Base-by-base conservation (phyloP, 2,329 filamentous ascomycete species). In the Alternaria novae-zelandiae region DNA sequence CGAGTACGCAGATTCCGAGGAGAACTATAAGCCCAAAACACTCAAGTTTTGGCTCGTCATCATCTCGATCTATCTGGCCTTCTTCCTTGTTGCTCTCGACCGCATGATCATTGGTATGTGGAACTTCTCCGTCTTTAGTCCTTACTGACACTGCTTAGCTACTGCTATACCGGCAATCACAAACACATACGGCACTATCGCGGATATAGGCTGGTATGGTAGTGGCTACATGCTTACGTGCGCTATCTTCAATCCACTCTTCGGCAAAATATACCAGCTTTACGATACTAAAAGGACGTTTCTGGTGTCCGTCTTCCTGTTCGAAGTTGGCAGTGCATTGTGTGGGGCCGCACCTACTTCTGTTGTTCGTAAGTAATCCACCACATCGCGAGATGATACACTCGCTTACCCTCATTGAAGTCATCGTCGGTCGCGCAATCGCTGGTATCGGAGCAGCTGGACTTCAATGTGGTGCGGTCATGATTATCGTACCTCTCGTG, bases 361-460 rank as follows among this genome's bases (percentile, higher is more conserved):
- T 13, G 73, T 62, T 5, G 79, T 81, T 8, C 72, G 60, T 65
- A 32, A 56, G 58, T 58, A 47, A 20, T 26, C 20, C 32, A 12
- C 17, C 15, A 11, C 9, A 10, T 12, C 21, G 5, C 17, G 13
- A 15, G 10, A 8, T 30, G 28, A 17, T 17, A 12, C n/a, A 8
- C 8, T 20, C 11, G 8, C 28, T 60, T 11, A 63, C 25, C 26
- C 15, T 20, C 12, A 5, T 28, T 12, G 11, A 25, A 63, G 59
- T 86, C 25, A 84, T 86, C 57, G 69, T 84, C 25, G 84, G 84
- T 0, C 74, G 84, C 50, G 83, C 82, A 0, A 73, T 86, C n/a
- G 78, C 83, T 13, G 84, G 84, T 10, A 64, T 84, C 0, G 83
- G 83, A 1, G 76, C 78, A 4, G 83, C 82, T n/a, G 84, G 64